Conservation (phyloP, 2,329 filamentous ascomycete species). For the Davidsoniella eucalypti region DNA sequence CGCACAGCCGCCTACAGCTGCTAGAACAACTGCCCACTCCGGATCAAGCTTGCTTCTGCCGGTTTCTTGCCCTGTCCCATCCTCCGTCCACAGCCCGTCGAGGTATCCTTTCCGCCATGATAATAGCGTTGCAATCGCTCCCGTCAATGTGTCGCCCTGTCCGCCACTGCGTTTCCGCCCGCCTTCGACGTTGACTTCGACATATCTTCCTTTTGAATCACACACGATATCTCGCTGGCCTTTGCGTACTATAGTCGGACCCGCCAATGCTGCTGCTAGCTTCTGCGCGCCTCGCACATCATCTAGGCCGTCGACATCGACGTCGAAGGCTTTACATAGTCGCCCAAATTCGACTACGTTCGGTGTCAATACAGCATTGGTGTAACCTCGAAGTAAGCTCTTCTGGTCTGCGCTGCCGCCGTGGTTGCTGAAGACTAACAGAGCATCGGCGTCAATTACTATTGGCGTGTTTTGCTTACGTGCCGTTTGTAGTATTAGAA, state of each 20-base stretch:
- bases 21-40: slow-evolving; percentile 53
- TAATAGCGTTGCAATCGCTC: slow-evolving; percentile 71
- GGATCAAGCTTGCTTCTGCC: slow-evolving; percentile 14
- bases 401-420: slow-evolving; percentile 30
- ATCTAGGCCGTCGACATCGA: slow-evolving; percentile 34
- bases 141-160: slow-evolving; percentile 90
- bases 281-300: slow-evolving; percentile 38
- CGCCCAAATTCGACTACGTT: slow-evolving; percentile 84
- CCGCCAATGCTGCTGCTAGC: slow-evolving; percentile 60
- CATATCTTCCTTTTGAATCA: not conserved
- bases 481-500: slow-evolving; percentile 62
- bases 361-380: slow-evolving; percentile 74
- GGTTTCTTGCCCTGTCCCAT: slow-evolving; percentile 26
- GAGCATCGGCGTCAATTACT: slow-evolving; percentile 81
- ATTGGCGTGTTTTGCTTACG: slow-evolving; percentile 56
- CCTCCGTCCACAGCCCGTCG: slow-evolving; percentile 60
- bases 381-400: slow-evolving; percentile 58
- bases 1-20: slow-evolving; percentile 71
- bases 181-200: slow-evolving; percentile 56
- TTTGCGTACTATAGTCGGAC: slow-evolving; percentile 86
- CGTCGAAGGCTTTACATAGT: slow-evolving; percentile 34
- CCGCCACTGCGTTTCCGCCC: slow-evolving; percentile 83
- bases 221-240: slow-evolving; percentile 60
- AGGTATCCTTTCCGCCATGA: slow-evolving; percentile 80
- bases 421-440: slow-evolving; percentile 58